A percentile compares a stretch with the other conserved stretches of the same genome.
Evolutionary conservation across 805 yeast species (phyloP).

Genomic region (Zygosaccharomyces lentus): DNA sequence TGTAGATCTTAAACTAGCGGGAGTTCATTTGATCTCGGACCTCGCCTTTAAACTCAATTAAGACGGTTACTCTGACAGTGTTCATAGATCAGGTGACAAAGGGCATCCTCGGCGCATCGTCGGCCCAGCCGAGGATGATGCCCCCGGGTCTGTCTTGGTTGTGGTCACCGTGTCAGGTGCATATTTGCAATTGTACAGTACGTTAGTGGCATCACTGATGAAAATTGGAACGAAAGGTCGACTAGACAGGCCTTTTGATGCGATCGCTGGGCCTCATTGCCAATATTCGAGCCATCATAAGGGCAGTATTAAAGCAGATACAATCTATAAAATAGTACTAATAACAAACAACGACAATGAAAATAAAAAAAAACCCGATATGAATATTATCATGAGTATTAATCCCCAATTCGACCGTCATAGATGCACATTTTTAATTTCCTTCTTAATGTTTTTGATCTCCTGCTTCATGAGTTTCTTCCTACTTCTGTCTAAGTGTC

Average conservation of each 20-base stretch:
- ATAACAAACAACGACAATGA: conserved; percentile 1
- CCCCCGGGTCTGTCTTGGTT: too few species aligned
- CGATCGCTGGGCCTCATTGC: not conserved
- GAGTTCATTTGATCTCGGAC: not conserved
- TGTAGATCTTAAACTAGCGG: not conserved
- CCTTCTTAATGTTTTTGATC: conserved; percentile 29
- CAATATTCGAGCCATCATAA: not conserved
- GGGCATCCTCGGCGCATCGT: too few species aligned
- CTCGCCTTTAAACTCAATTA: not conserved
- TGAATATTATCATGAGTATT: not conserved
- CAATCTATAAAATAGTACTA: not conserved
- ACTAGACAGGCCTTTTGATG: not conserved
- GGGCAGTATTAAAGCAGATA: not conserved
- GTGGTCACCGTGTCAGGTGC: too few species aligned
- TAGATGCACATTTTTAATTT: conserved; percentile 27
- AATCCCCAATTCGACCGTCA: conserved; percentile 5
- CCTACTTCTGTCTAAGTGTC: conserved; percentile 18
- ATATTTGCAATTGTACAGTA: too few species aligned
- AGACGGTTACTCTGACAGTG: not conserved
- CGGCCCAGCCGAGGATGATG: too few species aligned
- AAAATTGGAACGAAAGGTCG: too few species aligned
- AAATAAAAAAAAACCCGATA: conserved; percentile 1
- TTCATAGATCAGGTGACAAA: conserved; percentile 1
- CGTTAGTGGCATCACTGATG: too few species aligned
- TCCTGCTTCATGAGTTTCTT: conserved; percentile 25